These are phyloP conservation scores for Termitomyces sp. DNA, from an alignment of 768 basidiomycete species.

Conservation along the genomic window DNA sequence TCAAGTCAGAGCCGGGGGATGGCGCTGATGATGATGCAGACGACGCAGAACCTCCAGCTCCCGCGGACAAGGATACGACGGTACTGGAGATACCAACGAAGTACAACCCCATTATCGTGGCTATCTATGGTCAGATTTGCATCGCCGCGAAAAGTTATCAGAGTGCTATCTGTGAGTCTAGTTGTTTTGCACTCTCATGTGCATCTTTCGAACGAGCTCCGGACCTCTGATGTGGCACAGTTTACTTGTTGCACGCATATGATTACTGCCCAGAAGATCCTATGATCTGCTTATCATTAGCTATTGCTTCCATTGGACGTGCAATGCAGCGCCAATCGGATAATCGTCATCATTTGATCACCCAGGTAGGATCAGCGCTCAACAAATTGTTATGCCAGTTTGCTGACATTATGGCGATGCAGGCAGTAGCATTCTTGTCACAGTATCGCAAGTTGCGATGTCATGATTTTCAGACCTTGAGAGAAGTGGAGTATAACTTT, in stretches of 20 bases:
- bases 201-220: background rate
- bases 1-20: conserved; percentile 31
- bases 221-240: background rate
- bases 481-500: conserved; percentile 92
- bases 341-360: conserved; percentile 85
- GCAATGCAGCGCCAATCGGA: conserved; percentile 93
- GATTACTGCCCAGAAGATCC: conserved; percentile 83
- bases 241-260: conserved; percentile 82
- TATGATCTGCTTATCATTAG: conserved; percentile 76
- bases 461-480: conserved; percentile 33
- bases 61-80: conserved; percentile 11
- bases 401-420: background rate
- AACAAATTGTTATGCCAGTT: background rate
- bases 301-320: conserved; percentile 81
- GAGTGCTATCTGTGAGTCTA: conserved; percentile 76
- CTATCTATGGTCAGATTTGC: conserved; percentile 80
- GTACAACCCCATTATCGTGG: conserved; percentile 63
- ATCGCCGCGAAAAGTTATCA: conserved; percentile 86
- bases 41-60: conserved; percentile 16
- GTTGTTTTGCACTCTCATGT: background rate
- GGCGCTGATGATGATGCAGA: conserved; percentile 30
- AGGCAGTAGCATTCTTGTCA: conserved; percentile 83
- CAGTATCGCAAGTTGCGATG: conserved; percentile 69
- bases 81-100: conserved; percentile 52
- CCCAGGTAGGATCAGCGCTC: conserved; percentile 37